These are phyloP conservation scores for Ustilago sp. DNA, from an alignment of 1,284 basidiomycete species.

Conservation along the genomic window DNA sequence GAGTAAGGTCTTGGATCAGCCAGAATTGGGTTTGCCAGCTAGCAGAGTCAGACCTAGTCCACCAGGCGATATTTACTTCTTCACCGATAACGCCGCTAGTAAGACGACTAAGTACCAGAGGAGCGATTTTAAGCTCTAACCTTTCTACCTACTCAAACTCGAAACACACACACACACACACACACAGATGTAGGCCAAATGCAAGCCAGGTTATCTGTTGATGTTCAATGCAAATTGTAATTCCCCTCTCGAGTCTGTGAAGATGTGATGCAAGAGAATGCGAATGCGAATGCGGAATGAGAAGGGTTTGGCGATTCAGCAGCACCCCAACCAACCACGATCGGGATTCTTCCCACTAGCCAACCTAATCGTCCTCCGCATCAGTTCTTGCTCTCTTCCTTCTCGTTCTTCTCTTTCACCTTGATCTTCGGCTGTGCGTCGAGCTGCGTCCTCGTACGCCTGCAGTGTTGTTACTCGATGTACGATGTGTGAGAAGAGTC, in stretches of 20 bases:
- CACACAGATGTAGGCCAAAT: background rate
- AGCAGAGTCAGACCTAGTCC: conserved; percentile 82
- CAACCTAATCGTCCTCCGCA: conserved; percentile 44
- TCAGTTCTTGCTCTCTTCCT: conserved; percentile 14
- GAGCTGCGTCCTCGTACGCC: conserved; percentile 18
- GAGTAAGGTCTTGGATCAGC: conserved; percentile 80
- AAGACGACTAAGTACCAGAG: conserved; percentile 55
- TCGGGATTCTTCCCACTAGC: conserved; percentile 34
- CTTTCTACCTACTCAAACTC: background rate
- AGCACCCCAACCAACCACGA: conserved; percentile 16
- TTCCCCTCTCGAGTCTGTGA: background rate
- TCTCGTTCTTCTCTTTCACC: conserved; percentile 10
- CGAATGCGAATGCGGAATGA: background rate
- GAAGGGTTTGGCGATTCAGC: conserved; percentile 2
- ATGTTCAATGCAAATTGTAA: background rate
- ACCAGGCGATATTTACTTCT: conserved; percentile 75
- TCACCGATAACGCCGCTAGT: conserved; percentile 63
- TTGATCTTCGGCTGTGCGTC: background rate
- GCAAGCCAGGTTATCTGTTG: background rate
- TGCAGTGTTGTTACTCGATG: conserved; percentile 28
- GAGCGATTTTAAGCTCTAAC: conserved; percentile 58
- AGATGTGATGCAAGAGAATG: background rate
- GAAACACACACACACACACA: background rate
- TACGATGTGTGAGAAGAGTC: conserved; percentile 58
- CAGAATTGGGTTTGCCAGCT: conserved; percentile 84